phyloP scores from a whole-genome alignment of 345 rosid species.

The Salix viminalis region DNA sequence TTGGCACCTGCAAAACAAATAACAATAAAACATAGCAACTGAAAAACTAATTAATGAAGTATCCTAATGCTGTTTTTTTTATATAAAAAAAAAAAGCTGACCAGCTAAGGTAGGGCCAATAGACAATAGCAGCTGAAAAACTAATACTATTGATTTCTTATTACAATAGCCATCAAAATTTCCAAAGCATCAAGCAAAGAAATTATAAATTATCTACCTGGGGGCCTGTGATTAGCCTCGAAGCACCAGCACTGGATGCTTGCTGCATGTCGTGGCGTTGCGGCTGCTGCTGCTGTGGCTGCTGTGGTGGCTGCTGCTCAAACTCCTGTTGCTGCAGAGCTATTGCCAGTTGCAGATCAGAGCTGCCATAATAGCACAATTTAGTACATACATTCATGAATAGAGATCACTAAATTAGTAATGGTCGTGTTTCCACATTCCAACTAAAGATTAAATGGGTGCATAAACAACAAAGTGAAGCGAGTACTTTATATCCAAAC shows the following conservation, averaged over 20 bases:
- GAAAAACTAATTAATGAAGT: not conserved
- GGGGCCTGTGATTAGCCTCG: conserved; percentile 80
- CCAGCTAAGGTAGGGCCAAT: not conserved
- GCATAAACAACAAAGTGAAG: conserved; percentile 12
- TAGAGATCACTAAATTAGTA: not conserved
- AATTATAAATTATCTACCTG: conserved; percentile 43
- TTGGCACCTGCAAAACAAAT: conserved; percentile 46
- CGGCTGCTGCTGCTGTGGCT: conserved; percentile 28
- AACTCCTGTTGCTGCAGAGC: conserved; percentile 97
- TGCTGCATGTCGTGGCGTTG: conserved; percentile 56
- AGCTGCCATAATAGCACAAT: conserved; percentile 42
- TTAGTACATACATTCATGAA: conserved; percentile 1
- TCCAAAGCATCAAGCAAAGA: not conserved
- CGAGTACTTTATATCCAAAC: conserved; percentile 63
- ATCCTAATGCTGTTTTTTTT: not conserved
- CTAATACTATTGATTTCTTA: not conserved
- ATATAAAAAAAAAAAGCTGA: not conserved
- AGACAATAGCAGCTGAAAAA: not conserved
- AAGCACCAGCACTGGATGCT: conserved; percentile 40
- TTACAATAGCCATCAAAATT: not conserved
- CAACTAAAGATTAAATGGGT: conserved; percentile 4
- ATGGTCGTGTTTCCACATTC: not conserved
- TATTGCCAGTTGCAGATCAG: conserved; percentile 94
- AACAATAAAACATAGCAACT: too few relatives aligned
- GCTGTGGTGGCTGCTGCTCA: conserved; percentile 49